Percentiles rank a stretch among this genome's conserved stretches.
phyloP scores from a whole-genome alignment of 129 eudicot species.

The Chrysanthemum seticuspe region DNA sequence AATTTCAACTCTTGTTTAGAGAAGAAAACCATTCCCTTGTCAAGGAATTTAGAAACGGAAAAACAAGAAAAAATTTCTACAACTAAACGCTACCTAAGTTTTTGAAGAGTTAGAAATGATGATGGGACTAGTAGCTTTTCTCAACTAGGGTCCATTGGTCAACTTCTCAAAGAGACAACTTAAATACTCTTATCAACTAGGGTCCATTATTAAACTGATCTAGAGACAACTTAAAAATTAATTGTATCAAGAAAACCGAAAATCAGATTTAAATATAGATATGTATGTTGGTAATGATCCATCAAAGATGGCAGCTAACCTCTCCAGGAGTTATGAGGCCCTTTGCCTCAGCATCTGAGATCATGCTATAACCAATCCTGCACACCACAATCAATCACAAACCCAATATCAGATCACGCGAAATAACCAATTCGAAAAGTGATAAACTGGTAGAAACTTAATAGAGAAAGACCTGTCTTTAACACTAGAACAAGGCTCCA shows the following conservation, averaged over 20 bases:
- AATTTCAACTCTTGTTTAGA: too few relatives aligned
- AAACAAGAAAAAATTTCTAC: too few relatives aligned
- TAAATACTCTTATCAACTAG: background rate
- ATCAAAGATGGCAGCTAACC: slow-evolving; percentile 42
- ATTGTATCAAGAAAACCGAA: background rate
- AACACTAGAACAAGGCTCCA: slow-evolving; percentile 96
- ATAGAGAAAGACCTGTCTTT: slow-evolving; percentile 59
- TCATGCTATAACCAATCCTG: slow-evolving; percentile 98
- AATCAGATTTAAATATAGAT: background rate
- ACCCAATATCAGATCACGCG: background rate
- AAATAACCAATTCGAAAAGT: background rate
- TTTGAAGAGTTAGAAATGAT: background rate
- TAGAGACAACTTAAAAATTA: background rate
- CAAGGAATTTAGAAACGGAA: too few relatives aligned
- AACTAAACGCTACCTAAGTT: background rate
- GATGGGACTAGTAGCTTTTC: background rate
- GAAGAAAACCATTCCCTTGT: too few relatives aligned
- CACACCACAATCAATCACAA: slow-evolving; percentile 32
- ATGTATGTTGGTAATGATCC: background rate
- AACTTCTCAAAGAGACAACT: too few relatives aligned
- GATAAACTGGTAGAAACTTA: background rate
- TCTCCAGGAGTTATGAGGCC: slow-evolving; percentile 85
- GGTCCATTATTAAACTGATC: background rate
- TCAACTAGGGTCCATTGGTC: background rate
- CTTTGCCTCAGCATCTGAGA: slow-evolving; percentile 84